phyloP scores from a whole-genome alignment of 2,329 filamentous ascomycete genomes.

The Ophiostoma novo-ulmi region DNA sequence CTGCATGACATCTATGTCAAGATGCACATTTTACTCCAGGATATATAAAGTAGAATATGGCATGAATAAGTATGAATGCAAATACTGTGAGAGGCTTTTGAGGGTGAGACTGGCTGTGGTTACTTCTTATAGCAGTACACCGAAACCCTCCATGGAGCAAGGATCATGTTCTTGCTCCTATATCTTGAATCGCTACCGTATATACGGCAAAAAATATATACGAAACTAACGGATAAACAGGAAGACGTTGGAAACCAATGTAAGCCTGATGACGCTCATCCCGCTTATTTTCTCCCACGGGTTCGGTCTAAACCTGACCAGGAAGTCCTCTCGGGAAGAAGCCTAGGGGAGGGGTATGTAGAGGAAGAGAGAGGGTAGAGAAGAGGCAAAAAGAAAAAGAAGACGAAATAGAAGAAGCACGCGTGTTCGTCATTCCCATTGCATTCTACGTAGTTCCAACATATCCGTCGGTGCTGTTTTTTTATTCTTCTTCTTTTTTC shows the following conservation, averaged over 20 bases:
- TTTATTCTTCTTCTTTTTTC: not conserved
- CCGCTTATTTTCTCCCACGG: constrained; percentile 18
- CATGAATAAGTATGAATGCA: not conserved
- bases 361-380: not conserved
- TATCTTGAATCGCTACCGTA: not conserved
- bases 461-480: not conserved
- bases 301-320: constrained; percentile 15
- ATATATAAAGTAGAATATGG: not conserved
- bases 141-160: not conserved
- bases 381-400: too few species aligned
- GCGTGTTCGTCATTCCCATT: constrained; percentile 6
- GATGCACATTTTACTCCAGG: not conserved
- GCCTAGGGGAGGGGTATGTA: not conserved
- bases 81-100: too few species aligned
- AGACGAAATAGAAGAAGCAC: not conserved
- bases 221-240: not conserved
- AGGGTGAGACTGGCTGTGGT: too few species aligned
- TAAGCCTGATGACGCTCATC: constrained; percentile 14
- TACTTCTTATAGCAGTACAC: not conserved
- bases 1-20: not conserved
- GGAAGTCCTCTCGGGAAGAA: not conserved
- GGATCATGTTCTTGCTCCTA: not conserved
- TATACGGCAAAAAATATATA: not conserved
- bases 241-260: constrained; percentile 14
- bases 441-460: not conserved